These are phyloP conservation scores for Datura wrightii DNA, from an alignment of 257 asterid species.

Conservation along the genomic window DNA sequence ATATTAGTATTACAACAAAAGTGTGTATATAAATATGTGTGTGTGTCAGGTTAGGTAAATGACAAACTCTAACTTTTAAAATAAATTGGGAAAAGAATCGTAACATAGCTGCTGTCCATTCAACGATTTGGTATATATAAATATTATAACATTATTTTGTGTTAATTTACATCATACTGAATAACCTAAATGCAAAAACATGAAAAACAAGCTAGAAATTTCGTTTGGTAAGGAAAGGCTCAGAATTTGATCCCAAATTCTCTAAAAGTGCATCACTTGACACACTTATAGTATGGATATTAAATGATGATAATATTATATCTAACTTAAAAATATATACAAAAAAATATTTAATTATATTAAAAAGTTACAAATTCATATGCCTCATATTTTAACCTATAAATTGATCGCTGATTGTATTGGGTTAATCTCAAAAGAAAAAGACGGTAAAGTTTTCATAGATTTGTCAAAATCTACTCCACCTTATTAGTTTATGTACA, in stretches of 20 bases:
- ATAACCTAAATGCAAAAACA: background rate
- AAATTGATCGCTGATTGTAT: no score
- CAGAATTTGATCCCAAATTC: no score
- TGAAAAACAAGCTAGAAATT: background rate
- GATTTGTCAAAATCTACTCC: background rate
- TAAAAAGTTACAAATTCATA: no score
- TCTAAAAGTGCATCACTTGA: no score
- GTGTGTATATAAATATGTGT: background rate
- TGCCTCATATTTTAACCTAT: no score
- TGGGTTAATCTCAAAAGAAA: background rate
- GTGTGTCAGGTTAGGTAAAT: background rate
- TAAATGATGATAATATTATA: no score
- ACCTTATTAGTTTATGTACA: no score
- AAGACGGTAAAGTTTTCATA: background rate
- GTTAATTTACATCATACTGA: background rate
- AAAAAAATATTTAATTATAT: no score
- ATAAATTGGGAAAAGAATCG: background rate
- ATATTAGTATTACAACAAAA: background rate
- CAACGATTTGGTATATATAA: background rate
- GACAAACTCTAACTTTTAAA: background rate
- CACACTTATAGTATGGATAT: no score
- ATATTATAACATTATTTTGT: background rate
- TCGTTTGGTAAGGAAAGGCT: background rate
- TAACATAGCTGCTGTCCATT: background rate
- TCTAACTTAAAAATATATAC: no score